Conservation (phyloP, 106 monocot genomes). For the Triglochin maritima region DNA sequence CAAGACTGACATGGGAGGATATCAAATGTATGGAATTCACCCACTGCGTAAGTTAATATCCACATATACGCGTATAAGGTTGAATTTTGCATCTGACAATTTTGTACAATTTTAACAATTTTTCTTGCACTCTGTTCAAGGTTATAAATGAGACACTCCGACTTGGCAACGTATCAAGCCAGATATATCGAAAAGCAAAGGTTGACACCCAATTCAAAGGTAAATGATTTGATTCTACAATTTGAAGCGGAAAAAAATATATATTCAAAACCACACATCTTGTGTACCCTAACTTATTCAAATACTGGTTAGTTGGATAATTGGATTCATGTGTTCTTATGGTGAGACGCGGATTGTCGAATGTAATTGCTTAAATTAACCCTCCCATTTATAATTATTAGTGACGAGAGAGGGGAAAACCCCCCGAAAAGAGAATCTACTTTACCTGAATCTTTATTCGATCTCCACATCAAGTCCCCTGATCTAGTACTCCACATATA, state of each 20-base stretch:
- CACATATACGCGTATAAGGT: neutral
- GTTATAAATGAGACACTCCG: constrained; percentile 75
- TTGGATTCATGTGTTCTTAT: no score
- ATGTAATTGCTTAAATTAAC: no score
- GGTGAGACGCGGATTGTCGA: no score
- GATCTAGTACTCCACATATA: neutral
- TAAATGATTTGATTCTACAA: neutral
- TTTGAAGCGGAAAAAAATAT: neutral
- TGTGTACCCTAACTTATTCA: neutral
- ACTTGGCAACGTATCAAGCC: constrained; percentile 46
- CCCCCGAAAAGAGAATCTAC: no score
- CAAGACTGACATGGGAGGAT: constrained; percentile 56
- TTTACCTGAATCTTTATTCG: neutral
- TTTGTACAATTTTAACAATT: neutral
- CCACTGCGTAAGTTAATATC: constrained; percentile 41
- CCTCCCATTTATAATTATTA: no score
- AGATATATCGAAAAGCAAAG: neutral
- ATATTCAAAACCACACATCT: no score
- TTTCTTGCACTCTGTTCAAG: constrained; percentile 11
- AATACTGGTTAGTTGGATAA: no score
- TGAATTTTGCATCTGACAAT: neutral
- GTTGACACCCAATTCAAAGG: neutral
- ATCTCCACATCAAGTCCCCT: neutral
- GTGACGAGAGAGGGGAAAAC: no score
- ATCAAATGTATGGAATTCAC: constrained; percentile 74